These are phyloP conservation scores for Penicillium psychrosexuale DNA, from an alignment of 2,329 filamentous ascomycete species.

Conservation along the genomic window DNA sequence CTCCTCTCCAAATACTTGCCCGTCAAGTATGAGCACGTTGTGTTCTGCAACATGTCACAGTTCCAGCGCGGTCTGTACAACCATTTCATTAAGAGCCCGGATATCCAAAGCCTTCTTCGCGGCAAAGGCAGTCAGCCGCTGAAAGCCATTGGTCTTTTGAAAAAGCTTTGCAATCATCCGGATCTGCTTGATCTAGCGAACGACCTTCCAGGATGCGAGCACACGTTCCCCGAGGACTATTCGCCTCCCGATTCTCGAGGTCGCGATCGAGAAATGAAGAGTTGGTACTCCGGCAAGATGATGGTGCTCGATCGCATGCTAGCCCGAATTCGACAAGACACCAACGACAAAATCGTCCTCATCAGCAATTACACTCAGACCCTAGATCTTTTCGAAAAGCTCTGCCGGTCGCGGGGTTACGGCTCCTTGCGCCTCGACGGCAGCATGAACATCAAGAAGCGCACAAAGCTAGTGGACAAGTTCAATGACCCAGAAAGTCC, in stretches of 20 bases:
- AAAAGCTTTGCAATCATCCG: constrained; percentile 98
- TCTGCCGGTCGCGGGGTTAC: constrained; percentile 82
- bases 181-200: constrained; percentile 79
- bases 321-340: constrained; percentile 88
- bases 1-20: constrained; percentile 96
- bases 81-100: constrained; percentile 92
- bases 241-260: constrained; percentile 83
- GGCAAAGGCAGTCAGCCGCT: constrained; percentile 95
- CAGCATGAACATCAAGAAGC: constrained; percentile 96
- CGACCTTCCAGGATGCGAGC: constrained; percentile 83
- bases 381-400: constrained; percentile 85
- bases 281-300: constrained; percentile 98
- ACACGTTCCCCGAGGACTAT: constrained; percentile 79
- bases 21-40: constrained; percentile 98
- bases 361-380: constrained; percentile 99
- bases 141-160: constrained; percentile 93
- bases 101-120: constrained; percentile 85
- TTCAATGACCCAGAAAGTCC: constrained; percentile 90
- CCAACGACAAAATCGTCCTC: constrained; percentile 97
- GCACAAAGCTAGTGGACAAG: constrained; percentile 93
- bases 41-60: constrained; percentile 90
- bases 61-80: constrained; percentile 95
- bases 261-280: constrained; percentile 84
- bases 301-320: constrained; percentile 97
- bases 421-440: constrained; percentile 87